Evolutionary conservation across 2,329 filamentous ascomycete genomes (phyloP), one percentile per base, ranked within the genome.

Genomic region (Fusarium liriodendri): DNA sequence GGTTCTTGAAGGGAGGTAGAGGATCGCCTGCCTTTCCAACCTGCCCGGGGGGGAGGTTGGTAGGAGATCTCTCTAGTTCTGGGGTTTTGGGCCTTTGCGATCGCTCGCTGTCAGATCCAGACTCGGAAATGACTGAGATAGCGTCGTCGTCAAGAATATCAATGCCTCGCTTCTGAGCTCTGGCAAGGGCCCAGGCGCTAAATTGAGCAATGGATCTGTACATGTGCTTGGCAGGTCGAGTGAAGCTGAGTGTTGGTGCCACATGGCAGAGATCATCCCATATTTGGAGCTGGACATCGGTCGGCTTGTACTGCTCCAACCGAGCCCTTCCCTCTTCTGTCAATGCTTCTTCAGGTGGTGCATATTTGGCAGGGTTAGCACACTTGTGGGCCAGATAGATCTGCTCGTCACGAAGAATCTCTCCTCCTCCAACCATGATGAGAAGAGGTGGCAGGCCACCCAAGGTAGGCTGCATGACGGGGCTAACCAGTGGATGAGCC

Each of bases 211-310:
- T 91, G 2, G 94, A 94, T 57, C 96, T 90, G 81, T 95, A 98
- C 95, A 98, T 98, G 83, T 93, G 94, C 81, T 98, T 98, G 54
- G 96, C 97, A 1, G 97, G 97, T n/a, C 92, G 89, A 0, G 96
- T 98, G 81, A 98, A 98, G 77, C 94, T 97, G n/a, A 98, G 87
- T 0, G 95, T 98, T 1, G 96, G 94, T 0, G 93, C 92, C 7
- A 97, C 95, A 80, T 98, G 96, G 78, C 97, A 98, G 4, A 98
- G 85, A 77, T 98, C 94, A 67, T 98, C 96, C 95, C 96, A 98
- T 2, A 98, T 92, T 80, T 98, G 97, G 3, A 99, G 87, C 80
- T 98, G 95, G 0, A 98, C 96, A 76, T 97, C 90, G 0, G 97
- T 99, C 0, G 95, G 94, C 66, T 91, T 90, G 82, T 94, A 97